Evolutionary conservation across 495 filamentous ascomycete genomes (phyloP).

Genomic region (Neurospora tetrasperma): DNA sequence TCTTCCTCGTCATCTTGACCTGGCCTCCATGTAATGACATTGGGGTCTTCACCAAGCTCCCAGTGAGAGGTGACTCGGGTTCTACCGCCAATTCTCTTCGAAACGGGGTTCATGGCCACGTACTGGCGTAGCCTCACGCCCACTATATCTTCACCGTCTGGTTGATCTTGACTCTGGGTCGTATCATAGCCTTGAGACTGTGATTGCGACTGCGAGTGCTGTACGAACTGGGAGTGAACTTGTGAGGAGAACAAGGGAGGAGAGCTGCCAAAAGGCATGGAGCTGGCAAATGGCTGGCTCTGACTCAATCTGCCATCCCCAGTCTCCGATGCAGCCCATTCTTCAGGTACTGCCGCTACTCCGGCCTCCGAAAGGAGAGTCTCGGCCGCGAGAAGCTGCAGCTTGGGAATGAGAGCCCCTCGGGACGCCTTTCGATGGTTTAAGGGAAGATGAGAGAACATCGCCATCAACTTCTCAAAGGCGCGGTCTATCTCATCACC

Average conservation of each 20-base stretch:
- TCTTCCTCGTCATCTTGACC: conserved; percentile 8
- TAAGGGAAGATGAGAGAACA: not conserved
- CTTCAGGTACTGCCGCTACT: conserved; percentile 7
- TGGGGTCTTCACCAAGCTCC: conserved; percentile 14
- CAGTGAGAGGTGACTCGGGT: conserved; percentile 10
- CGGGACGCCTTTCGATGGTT: conserved; percentile 1
- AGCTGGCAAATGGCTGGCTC: conserved; percentile 1
- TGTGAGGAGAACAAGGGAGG: conserved; percentile 8
- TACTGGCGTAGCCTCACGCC: conserved; percentile 17
- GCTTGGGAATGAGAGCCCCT: not conserved
- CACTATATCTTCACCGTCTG: conserved; percentile 4
- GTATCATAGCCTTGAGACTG: not conserved
- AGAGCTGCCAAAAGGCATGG: conserved; percentile 13
- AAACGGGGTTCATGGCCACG: conserved; percentile 7
- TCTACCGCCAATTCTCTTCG: not conserved
- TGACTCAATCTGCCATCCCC: not conserved
- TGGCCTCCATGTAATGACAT: conserved; percentile 11
- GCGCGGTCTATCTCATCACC: not conserved
- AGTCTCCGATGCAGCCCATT: not conserved
- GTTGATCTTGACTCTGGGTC: not conserved
- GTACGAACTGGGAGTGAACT: not conserved
- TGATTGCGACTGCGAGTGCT: not conserved
- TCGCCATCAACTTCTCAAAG: not conserved
- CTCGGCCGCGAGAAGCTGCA: conserved; percentile 16
- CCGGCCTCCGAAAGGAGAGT: conserved; percentile 16